These are phyloP conservation scores for Apiospora marii DNA, from an alignment of 2,329 filamentous ascomycete genomes.

Conservation along the genomic window DNA sequence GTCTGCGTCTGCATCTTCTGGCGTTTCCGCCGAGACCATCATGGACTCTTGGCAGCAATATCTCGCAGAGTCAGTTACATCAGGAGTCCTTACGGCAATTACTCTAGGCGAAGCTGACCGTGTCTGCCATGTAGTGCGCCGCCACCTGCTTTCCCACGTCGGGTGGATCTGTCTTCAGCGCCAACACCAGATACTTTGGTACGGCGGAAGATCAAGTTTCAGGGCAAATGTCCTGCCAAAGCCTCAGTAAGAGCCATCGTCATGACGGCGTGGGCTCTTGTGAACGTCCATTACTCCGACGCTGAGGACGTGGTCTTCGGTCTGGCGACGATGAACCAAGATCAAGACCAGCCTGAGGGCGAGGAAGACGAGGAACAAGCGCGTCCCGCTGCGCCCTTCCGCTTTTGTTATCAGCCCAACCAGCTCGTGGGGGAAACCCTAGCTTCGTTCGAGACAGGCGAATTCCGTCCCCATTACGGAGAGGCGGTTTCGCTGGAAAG, in stretches of 20 bases:
- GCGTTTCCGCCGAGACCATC: not conserved
- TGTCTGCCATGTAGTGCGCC: not conserved
- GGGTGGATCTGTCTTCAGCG: not conserved
- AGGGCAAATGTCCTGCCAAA: not conserved
- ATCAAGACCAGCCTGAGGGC: conserved; percentile 1
- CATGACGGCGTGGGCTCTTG: conserved; percentile 24
- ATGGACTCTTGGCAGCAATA: conserved; percentile 13
- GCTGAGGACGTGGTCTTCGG: conserved; percentile 25
- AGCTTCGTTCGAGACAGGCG: not conserved
- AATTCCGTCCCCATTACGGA: conserved; percentile 10
- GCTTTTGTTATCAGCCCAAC: conserved; percentile 19
- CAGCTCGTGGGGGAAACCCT: not conserved
- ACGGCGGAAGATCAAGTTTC: conserved; percentile 14
- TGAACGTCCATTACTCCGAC: conserved; percentile 26
- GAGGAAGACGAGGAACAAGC: not conserved
- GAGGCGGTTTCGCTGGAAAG: conserved; percentile 18
- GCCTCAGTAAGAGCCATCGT: conserved; percentile 17
- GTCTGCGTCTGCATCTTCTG: not conserved
- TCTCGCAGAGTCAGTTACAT: not conserved
- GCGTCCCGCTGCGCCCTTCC: conserved; percentile 7
- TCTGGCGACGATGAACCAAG: conserved; percentile 22
- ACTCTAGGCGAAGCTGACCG: not conserved
- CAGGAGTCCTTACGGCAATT: not conserved
- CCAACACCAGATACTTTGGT: conserved; percentile 13
- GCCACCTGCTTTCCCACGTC: not conserved